Percentiles rank a stretch among this genome's conserved stretches.
phyloP scores from a whole-genome alignment of 352 stramenopile genomes.

The Phytopythium ostracodes region DNA sequence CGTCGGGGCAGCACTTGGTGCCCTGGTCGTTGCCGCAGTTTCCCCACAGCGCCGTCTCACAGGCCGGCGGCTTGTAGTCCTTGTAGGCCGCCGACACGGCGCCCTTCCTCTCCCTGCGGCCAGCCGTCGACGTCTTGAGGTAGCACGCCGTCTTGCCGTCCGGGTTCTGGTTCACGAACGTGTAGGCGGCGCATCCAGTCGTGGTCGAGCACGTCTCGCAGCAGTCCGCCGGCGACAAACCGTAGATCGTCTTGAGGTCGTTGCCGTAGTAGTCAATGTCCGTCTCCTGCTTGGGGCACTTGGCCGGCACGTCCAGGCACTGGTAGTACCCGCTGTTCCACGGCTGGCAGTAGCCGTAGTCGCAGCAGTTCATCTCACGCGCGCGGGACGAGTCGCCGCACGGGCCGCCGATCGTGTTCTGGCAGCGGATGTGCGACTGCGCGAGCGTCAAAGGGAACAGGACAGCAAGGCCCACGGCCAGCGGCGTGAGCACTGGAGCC shows the following conservation, averaged over 20 bases:
- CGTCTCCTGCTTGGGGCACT: constrained; percentile 37
- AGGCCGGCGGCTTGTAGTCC: constrained; percentile 13
- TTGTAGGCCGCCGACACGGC: constrained; percentile 25
- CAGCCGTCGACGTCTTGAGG: constrained; percentile 35
- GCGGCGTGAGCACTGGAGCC: background rate
- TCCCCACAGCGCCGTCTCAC: constrained; percentile 11
- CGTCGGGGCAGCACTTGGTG: constrained; percentile 30
- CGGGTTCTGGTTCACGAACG: constrained; percentile 52
- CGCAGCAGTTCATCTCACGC: constrained; percentile 33
- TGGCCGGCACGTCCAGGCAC: constrained; percentile 27
- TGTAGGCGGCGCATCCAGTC: constrained; percentile 48
- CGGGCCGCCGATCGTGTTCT: constrained; percentile 34
- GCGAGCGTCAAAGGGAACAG: constrained; percentile 12
- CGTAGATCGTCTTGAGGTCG: constrained; percentile 40
- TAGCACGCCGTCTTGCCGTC: constrained; percentile 50
- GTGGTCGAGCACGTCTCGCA: constrained; percentile 39
- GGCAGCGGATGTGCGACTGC: constrained; percentile 41
- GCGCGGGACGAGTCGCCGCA: constrained; percentile 31
- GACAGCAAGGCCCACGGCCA: constrained; percentile 1
- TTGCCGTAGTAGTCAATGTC: constrained; percentile 54
- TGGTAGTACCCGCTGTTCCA: constrained; percentile 64
- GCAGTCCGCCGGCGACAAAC: constrained; percentile 28
- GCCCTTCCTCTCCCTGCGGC: constrained; percentile 23
- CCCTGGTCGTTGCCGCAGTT: constrained; percentile 19
- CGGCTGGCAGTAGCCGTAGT: constrained; percentile 57